Percentiles rank a stretch among this genome's conserved stretches.
Conservation (phyloP, 495 filamentous ascomycete species). For the Lophiostoma macrostomum region DNA sequence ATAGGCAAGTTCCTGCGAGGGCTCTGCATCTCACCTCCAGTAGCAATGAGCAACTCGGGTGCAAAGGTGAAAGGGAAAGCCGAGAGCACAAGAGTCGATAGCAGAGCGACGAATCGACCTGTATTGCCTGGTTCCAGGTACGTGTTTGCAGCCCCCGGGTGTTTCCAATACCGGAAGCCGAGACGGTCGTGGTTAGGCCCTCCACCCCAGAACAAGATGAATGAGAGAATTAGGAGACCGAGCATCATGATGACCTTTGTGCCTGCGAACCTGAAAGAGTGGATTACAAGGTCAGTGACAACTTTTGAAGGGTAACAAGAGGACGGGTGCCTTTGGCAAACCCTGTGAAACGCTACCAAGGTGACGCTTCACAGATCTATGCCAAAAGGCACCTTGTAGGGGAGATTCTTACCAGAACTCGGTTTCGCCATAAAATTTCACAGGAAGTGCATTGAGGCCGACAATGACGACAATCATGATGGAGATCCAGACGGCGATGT, state of each 20-base stretch:
- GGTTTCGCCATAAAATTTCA: conserved; percentile 54
- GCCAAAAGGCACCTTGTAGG: too few species aligned
- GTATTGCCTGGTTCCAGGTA: conserved; percentile 49
- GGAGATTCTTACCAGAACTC: conserved; percentile 62
- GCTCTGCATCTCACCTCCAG: conserved; percentile 46
- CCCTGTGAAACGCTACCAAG: too few species aligned
- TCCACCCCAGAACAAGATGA: conserved; percentile 64
- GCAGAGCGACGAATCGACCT: conserved; percentile 47
- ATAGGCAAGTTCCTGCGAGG: conserved; percentile 52
- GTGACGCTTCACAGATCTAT: too few species aligned
- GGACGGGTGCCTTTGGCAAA: too few species aligned
- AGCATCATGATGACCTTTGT: conserved; percentile 65
- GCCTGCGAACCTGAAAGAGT: too few species aligned
- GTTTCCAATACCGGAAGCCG: conserved; percentile 43
- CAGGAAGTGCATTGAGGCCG: conserved; percentile 35
- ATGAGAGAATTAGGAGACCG: conserved; percentile 63
- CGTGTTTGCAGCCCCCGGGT: conserved; percentile 39
- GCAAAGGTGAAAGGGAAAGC: conserved; percentile 58
- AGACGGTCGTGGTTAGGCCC: conserved; percentile 50
- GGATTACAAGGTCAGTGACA: too few species aligned
- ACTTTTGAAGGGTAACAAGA: too few species aligned
- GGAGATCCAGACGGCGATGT: conserved; percentile 60
- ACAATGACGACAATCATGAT: conserved; percentile 45
- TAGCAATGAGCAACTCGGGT: conserved; percentile 54
- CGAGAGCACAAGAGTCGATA: conserved; percentile 45